A percentile compares a stretch with the other conserved stretches of the same genome.
These are phyloP conservation scores for Diaporthe helianthi DNA, from an alignment of 2,329 filamentous ascomycete genomes.

Conservation along the genomic window DNA sequence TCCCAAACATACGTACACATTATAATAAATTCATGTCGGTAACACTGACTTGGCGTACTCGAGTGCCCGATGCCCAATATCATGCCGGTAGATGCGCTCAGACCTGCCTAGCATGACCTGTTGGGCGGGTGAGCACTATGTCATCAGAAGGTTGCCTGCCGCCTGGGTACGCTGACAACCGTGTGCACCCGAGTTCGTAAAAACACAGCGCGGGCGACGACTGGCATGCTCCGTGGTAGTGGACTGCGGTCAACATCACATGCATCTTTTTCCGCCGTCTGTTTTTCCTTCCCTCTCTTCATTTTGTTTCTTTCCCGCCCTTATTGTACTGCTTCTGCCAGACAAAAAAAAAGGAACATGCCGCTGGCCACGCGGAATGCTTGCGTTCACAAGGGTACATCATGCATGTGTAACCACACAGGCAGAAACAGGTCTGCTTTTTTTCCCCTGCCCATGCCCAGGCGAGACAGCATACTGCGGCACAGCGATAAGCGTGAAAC, in stretches of 20 bases:
- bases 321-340: too few species aligned
- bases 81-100: neutral
- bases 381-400: neutral
- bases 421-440: neutral
- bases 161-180: neutral
- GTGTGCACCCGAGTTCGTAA: too few species aligned
- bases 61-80: neutral
- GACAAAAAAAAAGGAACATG: too few species aligned
- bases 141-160: neutral
- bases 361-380: too few species aligned
- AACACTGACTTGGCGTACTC: too few species aligned
- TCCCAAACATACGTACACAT: neutral
- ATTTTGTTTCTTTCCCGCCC: too few species aligned
- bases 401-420: neutral
- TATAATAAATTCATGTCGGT: too few species aligned
- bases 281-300: too few species aligned
- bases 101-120: neutral
- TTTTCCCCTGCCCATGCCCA: neutral
- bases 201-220: neutral
- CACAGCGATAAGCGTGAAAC: neutral
- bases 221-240: neutral
- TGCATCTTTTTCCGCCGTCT: too few species aligned
- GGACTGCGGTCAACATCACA: too few species aligned
- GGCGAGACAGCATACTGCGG: neutral
- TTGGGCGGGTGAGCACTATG: too few species aligned